Evolutionary conservation across 352 stramenopile species (phyloP).

Genomic region (Phytophthora sp.): DNA sequence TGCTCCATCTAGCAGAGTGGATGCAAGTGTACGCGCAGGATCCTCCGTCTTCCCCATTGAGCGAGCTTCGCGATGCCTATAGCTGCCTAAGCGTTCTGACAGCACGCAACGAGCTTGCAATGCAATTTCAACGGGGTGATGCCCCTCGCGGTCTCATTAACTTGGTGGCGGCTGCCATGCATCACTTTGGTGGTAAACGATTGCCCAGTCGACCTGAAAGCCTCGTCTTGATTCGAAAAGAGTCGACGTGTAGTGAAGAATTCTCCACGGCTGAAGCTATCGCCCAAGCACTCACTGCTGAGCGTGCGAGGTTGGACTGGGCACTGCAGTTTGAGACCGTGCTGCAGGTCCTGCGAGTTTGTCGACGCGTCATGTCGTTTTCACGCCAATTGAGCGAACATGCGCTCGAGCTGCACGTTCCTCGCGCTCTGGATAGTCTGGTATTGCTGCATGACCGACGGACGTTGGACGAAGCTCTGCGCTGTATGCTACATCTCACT

Average conservation of each 20-base stretch:
- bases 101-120: conserved; percentile 26
- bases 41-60: conserved; percentile 34
- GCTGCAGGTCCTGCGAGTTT: conserved; percentile 47
- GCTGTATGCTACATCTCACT: conserved; percentile 41
- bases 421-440: conserved; percentile 52
- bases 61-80: conserved; percentile 50
- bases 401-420: conserved; percentile 44
- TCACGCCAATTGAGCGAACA: conserved; percentile 42
- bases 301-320: conserved; percentile 12
- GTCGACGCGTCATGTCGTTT: conserved; percentile 51
- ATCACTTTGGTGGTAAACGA: conserved; percentile 41
- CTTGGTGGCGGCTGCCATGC: conserved; percentile 45
- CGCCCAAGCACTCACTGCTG: background rate
- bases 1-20: conserved; percentile 70
- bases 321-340: conserved; percentile 39
- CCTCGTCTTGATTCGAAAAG: conserved; percentile 32
- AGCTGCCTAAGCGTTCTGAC: conserved; percentile 51
- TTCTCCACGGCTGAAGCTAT: background rate
- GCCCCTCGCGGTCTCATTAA: conserved; percentile 53
- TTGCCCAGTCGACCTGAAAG: conserved; percentile 40
- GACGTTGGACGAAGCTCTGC: conserved; percentile 39
- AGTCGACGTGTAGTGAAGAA: conserved; percentile 17
- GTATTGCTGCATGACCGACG: conserved; percentile 52
- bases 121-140: conserved; percentile 41
- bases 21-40: conserved; percentile 74